A percentile compares a stretch with the other conserved stretches of the same genome.
Evolutionary conservation across 1,139 yeast species (phyloP).

Genomic region (Geotrichum carabidarum): DNA sequence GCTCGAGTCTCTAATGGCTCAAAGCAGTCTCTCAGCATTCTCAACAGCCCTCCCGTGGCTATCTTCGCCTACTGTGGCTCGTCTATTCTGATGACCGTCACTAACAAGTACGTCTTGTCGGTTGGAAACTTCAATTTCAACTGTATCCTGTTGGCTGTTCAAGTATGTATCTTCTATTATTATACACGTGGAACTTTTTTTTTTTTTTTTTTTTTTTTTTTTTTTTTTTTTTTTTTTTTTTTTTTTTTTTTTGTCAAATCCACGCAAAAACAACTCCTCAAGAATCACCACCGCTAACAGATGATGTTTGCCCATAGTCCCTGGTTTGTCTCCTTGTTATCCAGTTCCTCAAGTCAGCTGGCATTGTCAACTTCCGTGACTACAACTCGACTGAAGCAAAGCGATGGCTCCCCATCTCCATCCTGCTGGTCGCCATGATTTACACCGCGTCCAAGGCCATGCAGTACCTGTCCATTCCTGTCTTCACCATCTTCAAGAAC

Average conservation of each 20-base stretch:
- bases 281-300: neutral
- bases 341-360: slow-evolving; percentile 61
- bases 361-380: slow-evolving; percentile 79
- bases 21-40: slow-evolving; percentile 7
- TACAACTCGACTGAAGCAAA: slow-evolving; percentile 84
- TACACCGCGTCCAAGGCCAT: slow-evolving; percentile 95
- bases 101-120: slow-evolving; percentile 88
- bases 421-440: slow-evolving; percentile 85
- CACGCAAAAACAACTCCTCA: no score
- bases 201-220: slow-evolving; percentile 5
- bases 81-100: slow-evolving; percentile 95
- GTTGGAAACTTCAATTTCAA: slow-evolving; percentile 82
- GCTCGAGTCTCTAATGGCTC: slow-evolving; percentile 9
- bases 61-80: slow-evolving; percentile 84
- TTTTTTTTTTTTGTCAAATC: neutral
- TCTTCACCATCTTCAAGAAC: slow-evolving; percentile 95
- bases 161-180: slow-evolving; percentile 25
- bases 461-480: slow-evolving; percentile 86
- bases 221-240: neutral
- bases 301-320: slow-evolving; percentile 48
- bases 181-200: slow-evolving; percentile 6
- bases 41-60: slow-evolving; percentile 82
- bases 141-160: slow-evolving; percentile 64
- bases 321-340: slow-evolving; percentile 75
- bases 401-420: slow-evolving; percentile 87